Evolutionary conservation across 2,329 filamentous ascomycete species (phyloP), one percentile per base, ranked within the genome.

Genomic region (Tolypocladium tropicale): DNA sequence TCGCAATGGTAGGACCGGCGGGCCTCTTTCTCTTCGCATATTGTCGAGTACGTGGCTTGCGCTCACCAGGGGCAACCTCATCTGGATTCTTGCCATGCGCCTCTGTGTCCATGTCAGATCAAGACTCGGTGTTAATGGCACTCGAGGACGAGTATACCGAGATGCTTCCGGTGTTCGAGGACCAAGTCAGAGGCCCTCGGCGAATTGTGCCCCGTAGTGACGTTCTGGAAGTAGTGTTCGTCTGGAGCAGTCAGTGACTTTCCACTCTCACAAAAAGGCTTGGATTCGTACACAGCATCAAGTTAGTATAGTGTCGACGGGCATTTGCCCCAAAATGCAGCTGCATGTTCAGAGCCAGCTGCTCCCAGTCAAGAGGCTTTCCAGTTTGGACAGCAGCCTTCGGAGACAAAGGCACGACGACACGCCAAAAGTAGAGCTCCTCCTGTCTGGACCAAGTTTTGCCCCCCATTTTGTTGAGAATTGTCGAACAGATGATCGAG

Each of bases 401-500:
- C 2, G 67, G 63, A 0, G 74, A 77, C 7, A 65, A 62, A 0
- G 72, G 68, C 1, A 78, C 62, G 30, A 73, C 63, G 3, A 60
- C 59, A 10, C 65, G 65, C 79, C 79, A 82, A 62, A 80, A 81
- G 59, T 74, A 65, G 1, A 61, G 55, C 64, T 82, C 79, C 58
- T 82, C 79, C 1, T 71, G 64, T 0, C 56, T 56, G 0, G 75
- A 73, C 79, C 79, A 82, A 6, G 74, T 66, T 58, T 74, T 79
- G 28, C 78, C 78, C 6, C 74, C 77, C 78, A 82, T 80, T 28
- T 30, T 71, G 51, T 23, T 33, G 16, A 11, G 21, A 3, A 12
- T 14, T n/a, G 4, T 6, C 16, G 14, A 7, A 39, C 18, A 9
- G 36, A 28, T 43, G 53, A 53, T 18, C 39, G 52, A 46, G 33